A percentile compares a stretch with the other conserved stretches of the same genome.
Conservation (phyloP, 116 monocot species). For the Trichopus zeylanicus region DNA sequence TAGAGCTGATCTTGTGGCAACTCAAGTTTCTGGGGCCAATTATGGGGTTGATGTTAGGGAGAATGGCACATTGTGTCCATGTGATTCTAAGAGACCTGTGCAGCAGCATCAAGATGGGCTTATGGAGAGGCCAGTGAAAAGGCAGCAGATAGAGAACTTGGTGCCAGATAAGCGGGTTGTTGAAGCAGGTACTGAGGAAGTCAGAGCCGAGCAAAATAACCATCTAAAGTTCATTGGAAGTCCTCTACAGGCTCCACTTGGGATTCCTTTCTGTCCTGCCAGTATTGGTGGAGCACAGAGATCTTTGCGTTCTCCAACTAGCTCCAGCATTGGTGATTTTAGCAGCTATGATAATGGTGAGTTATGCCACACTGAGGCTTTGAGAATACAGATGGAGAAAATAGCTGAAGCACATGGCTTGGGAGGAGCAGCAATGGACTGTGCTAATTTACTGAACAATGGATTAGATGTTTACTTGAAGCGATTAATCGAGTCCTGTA, state of each 20-base stretch:
- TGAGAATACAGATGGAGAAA: slow-evolving; percentile 63
- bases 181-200: slow-evolving; percentile 7
- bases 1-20: slow-evolving; percentile 10
- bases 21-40: slow-evolving; percentile 3
- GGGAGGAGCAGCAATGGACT: slow-evolving; percentile 44
- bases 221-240: slow-evolving; percentile 6
- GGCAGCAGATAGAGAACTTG: slow-evolving; percentile 13
- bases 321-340: slow-evolving; percentile 15
- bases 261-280: slow-evolving; percentile 40
- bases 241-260: slow-evolving; percentile 49
- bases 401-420: slow-evolving; percentile 50
- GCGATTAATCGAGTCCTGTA: slow-evolving; percentile 47
- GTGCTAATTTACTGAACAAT: slow-evolving; percentile 70
- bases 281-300: slow-evolving; percentile 30
- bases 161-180: slow-evolving; percentile 5
- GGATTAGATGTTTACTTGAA: slow-evolving; percentile 73
- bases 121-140: slow-evolving; percentile 33
- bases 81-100: slow-evolving; percentile 34
- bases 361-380: slow-evolving; percentile 39
- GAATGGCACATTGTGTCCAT: slow-evolving; percentile 28
- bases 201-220: slow-evolving; percentile 12
- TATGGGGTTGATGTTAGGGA: slow-evolving; percentile 18
- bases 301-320: slow-evolving; percentile 6
- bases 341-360: slow-evolving; percentile 30
- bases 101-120: slow-evolving; percentile 14